phyloP scores from a whole-genome alignment of 2,329 filamentous ascomycete species.

The Fusarium palustre region DNA sequence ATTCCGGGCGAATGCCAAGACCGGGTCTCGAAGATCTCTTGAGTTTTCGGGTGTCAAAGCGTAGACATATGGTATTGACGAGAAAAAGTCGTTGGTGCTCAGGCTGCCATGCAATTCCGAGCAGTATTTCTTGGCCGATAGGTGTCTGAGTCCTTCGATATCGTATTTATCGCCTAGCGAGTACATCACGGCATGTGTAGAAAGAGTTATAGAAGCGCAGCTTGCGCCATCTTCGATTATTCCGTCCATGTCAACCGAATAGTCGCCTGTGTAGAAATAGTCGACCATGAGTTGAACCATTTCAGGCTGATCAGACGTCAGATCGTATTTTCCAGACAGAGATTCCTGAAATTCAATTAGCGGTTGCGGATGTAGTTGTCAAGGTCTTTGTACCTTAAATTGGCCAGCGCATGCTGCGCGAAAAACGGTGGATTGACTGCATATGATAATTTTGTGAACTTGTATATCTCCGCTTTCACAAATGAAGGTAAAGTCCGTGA shows the following conservation, averaged over 20 bases:
- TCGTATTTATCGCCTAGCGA: conserved; percentile 32
- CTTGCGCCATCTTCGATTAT: fast-evolving
- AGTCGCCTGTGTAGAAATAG: conserved; percentile 30
- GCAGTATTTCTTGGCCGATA: conserved; percentile 24
- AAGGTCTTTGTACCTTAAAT: neutral
- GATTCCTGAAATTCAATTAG: conserved; percentile 17
- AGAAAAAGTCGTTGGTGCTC: conserved; percentile 10
- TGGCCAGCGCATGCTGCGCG: conserved; percentile 11
- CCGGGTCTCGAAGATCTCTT: conserved; percentile 1
- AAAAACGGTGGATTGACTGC: conserved; percentile 17
- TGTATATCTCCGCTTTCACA: neutral
- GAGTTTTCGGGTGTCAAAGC: neutral
- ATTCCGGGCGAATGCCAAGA: neutral
- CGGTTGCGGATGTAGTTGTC: fast-evolving
- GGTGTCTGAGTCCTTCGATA: conserved; percentile 3
- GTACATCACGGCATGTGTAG: conserved; percentile 11
- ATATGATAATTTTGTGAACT: conserved; percentile 15
- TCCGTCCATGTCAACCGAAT: neutral
- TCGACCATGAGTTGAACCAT: conserved; percentile 31
- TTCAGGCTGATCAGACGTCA: conserved; percentile 1
- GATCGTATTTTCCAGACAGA: conserved; percentile 13
- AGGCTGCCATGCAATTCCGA: neutral
- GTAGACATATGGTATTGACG: conserved; percentile 17
- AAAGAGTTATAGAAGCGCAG: neutral
- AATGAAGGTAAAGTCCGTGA: neutral